Conservation (phyloP, 2,329 filamentous ascomycete genomes). For the Diaporthe citriasiana region DNA sequence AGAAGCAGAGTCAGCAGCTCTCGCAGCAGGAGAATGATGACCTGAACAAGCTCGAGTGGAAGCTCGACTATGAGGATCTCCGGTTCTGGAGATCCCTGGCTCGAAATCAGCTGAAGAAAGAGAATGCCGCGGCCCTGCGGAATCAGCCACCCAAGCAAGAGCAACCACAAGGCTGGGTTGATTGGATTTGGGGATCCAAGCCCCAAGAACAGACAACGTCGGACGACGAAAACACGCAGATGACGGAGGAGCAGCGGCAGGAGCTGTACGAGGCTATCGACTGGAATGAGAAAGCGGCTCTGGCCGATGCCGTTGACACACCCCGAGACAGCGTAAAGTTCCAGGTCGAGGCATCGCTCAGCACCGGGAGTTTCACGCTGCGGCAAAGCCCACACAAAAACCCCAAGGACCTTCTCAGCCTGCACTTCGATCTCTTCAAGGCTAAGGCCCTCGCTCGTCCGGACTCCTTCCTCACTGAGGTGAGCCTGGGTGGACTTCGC, state of each 20-base stretch:
- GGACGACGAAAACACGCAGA: constrained; percentile 82
- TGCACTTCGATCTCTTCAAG: constrained; percentile 95
- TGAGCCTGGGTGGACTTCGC: constrained; percentile 92
- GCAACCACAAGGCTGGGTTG: constrained; percentile 84
- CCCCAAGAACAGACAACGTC: constrained; percentile 69
- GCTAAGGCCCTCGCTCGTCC: constrained; percentile 91
- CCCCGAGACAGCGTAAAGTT: constrained; percentile 94
- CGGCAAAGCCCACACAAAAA: constrained; percentile 87
- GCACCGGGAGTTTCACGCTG: constrained; percentile 95
- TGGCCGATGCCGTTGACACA: constrained; percentile 88
- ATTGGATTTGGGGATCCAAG: constrained; percentile 92
- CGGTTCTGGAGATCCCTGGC: constrained; percentile 97
- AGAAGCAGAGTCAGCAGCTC: constrained; percentile 81
- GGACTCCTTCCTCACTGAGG: constrained; percentile 89
- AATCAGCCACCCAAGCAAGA: constrained; percentile 61
- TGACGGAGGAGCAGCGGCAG: constrained; percentile 95
- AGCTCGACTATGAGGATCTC: constrained; percentile 93
- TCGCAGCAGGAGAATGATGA: constrained; percentile 79
- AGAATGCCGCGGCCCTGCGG: constrained; percentile 91
- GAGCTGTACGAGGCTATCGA: constrained; percentile 98
- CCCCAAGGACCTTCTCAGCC: constrained; percentile 83
- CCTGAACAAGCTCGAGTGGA: constrained; percentile 83
- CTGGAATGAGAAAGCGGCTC: constrained; percentile 95
- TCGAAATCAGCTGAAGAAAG: constrained; percentile 93
- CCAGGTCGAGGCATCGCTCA: constrained; percentile 92